Percentiles rank a stretch among this genome's conserved stretches.
Evolutionary conservation across 306 rosid species (phyloP).

Genomic region (Castanopsis chinensis): DNA sequence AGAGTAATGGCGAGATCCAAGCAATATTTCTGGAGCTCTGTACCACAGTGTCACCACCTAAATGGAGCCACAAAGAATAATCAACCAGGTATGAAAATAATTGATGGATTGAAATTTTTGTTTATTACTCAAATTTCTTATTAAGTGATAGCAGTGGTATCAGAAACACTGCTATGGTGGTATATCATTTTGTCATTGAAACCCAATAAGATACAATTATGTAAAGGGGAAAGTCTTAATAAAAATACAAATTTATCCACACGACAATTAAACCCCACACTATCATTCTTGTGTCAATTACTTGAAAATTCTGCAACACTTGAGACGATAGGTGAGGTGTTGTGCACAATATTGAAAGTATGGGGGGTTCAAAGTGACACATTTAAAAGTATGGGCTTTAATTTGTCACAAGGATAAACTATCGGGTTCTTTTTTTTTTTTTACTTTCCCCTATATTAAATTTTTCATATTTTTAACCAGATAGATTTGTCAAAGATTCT

Average conservation of each 20-base stretch:
- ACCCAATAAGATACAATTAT: background rate
- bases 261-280: no score
- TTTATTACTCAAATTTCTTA: background rate
- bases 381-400: no score
- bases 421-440: no score
- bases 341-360: no score
- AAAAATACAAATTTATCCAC: no score
- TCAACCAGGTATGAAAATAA: conserved; percentile 8
- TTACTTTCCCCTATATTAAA: background rate
- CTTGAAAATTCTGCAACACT: no score
- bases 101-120: background rate
- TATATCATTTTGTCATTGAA: background rate
- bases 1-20: conserved; percentile 97
- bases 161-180: background rate
- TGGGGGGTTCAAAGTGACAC: no score
- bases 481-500: background rate
- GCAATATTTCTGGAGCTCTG: conserved; percentile 98
- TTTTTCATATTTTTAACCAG: background rate
- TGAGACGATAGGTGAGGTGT: no score
- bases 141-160: background rate
- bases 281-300: no score
- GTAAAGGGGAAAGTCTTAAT: no score
- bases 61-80: conserved; percentile 18
- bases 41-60: conserved; percentile 99
- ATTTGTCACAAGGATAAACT: no score